Evolutionary conservation across 768 basidiomycete genomes (phyloP), one percentile per base, ranked within the genome.

Genomic region (Hirschioporus abietinus): DNA sequence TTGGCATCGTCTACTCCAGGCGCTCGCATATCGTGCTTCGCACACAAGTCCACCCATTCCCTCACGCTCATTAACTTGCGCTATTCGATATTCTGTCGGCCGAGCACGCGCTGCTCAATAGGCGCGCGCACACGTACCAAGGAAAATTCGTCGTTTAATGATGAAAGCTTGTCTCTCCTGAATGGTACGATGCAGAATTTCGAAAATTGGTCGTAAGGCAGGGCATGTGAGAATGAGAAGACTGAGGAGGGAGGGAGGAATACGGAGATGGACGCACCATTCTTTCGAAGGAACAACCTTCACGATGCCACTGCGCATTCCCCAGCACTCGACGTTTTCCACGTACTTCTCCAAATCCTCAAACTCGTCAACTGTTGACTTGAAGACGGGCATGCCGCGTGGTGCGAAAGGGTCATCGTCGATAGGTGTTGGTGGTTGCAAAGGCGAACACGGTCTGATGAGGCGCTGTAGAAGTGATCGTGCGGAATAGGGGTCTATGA

Each of bases 261-360:
- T n/a, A n/a, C n/a, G n/a, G n/a, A n/a, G n/a, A n/a, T n/a, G n/a
- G n/a, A 78, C 91, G 73, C 66, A 93, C 96, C 96, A 99, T 82
- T 96, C 92, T 71, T 87, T 86, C 4, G 96, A 97, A 30, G 97
- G 97, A 68, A 99, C 91, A 69, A 99, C 87, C 78, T 99, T 99
- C 68, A 96, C 90, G 69, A 99, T 96, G 25, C 97, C 97, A 70
- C 93, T 95, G 66, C 82, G 82, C 74, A 82, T 85, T 0, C 97
- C 97, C 93, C 97, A 99, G 68, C 87, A 84, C 74, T 96, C 94
- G 60, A 99, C 84, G 67, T 78, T 86, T 69, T 86, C 88, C 85
- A 97, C 90, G 75, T 93, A 98, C 12, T 74, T 88, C 73, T 99
- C 96, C 76, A 98, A 98, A 77, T 95, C 92, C 68, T 82, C 75